phyloP scores from a whole-genome alignment of 169 alveolate genomes.

The Theileria equi region DNA sequence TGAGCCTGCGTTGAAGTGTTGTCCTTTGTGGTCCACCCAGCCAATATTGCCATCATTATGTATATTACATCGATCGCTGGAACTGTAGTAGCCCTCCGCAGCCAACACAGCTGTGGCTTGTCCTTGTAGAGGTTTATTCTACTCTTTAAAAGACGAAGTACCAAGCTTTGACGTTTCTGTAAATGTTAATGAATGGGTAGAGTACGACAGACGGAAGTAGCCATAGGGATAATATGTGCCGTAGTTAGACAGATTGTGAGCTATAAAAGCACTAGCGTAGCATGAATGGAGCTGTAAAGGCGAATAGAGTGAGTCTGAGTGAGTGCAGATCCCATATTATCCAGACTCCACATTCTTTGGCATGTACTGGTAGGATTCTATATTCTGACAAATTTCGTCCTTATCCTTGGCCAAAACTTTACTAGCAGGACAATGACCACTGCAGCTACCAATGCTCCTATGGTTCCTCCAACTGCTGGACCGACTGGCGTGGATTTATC shows the following conservation, averaged over 20 bases:
- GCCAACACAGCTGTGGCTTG: constrained; percentile 47
- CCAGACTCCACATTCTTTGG: too few species aligned
- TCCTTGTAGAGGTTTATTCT: constrained; percentile 18
- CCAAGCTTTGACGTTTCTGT: constrained; percentile 39
- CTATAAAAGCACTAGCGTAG: neutral
- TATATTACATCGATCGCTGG: constrained; percentile 54
- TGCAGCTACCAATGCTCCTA: too few species aligned
- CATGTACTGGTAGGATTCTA: too few species aligned
- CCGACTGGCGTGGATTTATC: too few species aligned
- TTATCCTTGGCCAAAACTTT: too few species aligned
- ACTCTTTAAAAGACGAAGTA: constrained; percentile 41
- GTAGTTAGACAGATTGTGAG: too few species aligned
- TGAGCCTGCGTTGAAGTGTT: constrained; percentile 17
- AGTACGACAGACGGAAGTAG: neutral
- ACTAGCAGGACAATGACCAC: too few species aligned
- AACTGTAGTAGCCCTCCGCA: constrained; percentile 37
- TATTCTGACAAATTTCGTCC: too few species aligned
- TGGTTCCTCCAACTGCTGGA: too few species aligned
- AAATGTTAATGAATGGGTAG: neutral
- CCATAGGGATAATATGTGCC: too few species aligned
- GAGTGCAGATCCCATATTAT: neutral
- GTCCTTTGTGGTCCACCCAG: constrained; percentile 42
- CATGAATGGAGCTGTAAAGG: neutral
- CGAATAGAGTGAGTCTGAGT: neutral
- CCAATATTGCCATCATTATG: constrained; percentile 29